Conservation (phyloP, 495 filamentous ascomycete genomes). For the Clavariopsis aquatica region DNA sequence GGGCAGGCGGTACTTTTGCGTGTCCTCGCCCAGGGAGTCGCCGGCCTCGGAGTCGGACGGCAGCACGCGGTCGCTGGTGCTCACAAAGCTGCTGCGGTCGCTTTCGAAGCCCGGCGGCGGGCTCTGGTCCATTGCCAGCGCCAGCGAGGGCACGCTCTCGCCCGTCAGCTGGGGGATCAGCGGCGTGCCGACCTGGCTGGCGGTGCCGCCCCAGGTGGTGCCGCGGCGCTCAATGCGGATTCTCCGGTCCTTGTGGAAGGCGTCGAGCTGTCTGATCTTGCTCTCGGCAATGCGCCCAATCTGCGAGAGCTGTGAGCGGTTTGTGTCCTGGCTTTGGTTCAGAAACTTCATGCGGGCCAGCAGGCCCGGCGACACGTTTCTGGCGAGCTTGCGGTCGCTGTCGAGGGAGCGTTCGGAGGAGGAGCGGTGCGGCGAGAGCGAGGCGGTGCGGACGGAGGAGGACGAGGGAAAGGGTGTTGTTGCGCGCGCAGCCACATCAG, state of each 20-base stretch:
- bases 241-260: slow-evolving; percentile 37
- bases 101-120: slow-evolving; percentile 41
- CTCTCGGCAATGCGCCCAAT: slow-evolving; percentile 75
- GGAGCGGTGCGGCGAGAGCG: slow-evolving; percentile 12
- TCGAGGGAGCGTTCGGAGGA: slow-evolving; percentile 20
- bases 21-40: slow-evolving; percentile 57
- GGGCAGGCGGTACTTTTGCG: slow-evolving; percentile 64
- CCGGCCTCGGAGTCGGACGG: slow-evolving; percentile 47
- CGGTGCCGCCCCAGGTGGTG: slow-evolving; percentile 35
- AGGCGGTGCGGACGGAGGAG: slow-evolving; percentile 14
- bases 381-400: slow-evolving; percentile 21
- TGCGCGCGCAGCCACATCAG: slow-evolving; percentile 13
- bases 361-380: slow-evolving; percentile 70
- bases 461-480: slow-evolving; percentile 6
- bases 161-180: slow-evolving; percentile 41
- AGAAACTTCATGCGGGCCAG: slow-evolving; percentile 75
- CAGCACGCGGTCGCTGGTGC: slow-evolving; percentile 42
- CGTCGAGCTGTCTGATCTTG: slow-evolving; percentile 58
- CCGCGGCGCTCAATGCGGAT: slow-evolving; percentile 37
- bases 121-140: slow-evolving; percentile 35
- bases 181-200: slow-evolving; percentile 32
- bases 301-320: slow-evolving; percentile 44
- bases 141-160: slow-evolving; percentile 48
- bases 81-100: slow-evolving; percentile 45
- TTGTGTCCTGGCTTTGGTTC: slow-evolving; percentile 56